Base-by-base conservation (phyloP, 164 flowering plant species). In the Magnolia kwangsiensis region DNA sequence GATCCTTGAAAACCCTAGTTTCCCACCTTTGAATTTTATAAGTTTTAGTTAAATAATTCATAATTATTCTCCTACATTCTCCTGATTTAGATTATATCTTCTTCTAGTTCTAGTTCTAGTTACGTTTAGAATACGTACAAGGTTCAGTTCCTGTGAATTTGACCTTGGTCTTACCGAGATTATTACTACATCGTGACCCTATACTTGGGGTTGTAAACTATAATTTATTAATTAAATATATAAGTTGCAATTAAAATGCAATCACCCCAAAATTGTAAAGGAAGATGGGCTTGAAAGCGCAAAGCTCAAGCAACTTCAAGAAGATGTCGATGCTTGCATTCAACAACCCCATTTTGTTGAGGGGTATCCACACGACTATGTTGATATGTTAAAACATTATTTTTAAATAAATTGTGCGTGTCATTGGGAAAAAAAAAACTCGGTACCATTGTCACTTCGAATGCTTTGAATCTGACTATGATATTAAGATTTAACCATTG, bases 291-390 rank as follows among this genome's bases (percentile, higher is more conserved):
- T 73, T 73, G 49, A 8, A 73, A 61, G 8, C n/a, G 23, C 11
- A 73, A 29, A n/a, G 67, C 75, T 21, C 49, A 13, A 59, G 67
- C 67, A 18, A 58, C 75, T 29, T 73, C 66, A 58, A 58, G 67
- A 58, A 73, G 37, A 59, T 55, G 67, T 7, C n/a, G 19, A 27
- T 59, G 75, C 66, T 73, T 58, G 2, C 50, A 45, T 29, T 73
- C 67, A 27, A 16, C 67, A 9, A 73, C 75, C 23, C 64, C 67
- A 73, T 73, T 73, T 73, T 73, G 49, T 55, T 73, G 23, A n/a
- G 67, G 66, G 19, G 75, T 55, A 20, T 19, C n/a, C 11, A 24
- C 18, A 61, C 67, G 59, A 11, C 20, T 55, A 59, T 61, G 51
- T 29, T 73, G 21, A 49, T 61, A 50, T 8, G 21, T 7, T 1